Percentiles rank a stretch among this genome's conserved stretches.
Conservation (phyloP, 2,329 filamentous ascomycete species). For the Colletotrichum tamarilloi region DNA sequence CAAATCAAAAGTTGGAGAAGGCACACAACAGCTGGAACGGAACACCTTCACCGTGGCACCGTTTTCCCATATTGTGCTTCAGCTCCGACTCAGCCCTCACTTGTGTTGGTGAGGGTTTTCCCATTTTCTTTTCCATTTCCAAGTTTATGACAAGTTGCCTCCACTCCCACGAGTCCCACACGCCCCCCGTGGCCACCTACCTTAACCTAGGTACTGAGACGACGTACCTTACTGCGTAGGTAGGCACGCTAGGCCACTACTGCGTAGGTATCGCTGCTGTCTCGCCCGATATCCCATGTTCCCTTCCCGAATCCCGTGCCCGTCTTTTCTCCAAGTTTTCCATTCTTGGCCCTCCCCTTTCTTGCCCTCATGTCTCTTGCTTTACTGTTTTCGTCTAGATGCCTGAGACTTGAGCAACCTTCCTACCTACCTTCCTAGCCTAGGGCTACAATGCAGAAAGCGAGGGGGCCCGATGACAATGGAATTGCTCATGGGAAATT, state of each 20-base stretch:
- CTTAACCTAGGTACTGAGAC: not conserved
- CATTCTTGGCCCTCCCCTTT: not conserved
- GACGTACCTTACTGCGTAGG: no score
- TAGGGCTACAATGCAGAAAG: not conserved
- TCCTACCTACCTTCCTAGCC: not conserved
- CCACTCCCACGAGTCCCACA: not conserved
- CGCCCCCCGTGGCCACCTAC: not conserved
- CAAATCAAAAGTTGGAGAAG: no score
- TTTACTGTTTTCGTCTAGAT: not conserved
- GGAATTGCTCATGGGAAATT: conserved; percentile 2
- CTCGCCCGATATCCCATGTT: not conserved
- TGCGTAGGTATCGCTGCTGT: not conserved
- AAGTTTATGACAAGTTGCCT: not conserved
- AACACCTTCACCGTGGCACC: not conserved
- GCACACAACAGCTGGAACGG: not conserved
- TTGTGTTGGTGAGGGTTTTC: not conserved
- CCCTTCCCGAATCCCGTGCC: not conserved
- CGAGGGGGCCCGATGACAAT: not conserved
- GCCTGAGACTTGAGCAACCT: not conserved
- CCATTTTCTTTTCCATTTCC: not conserved
- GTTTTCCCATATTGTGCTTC: not conserved
- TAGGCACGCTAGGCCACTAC: no score
- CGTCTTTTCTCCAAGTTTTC: conserved; percentile 1
- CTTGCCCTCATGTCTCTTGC: not conserved
- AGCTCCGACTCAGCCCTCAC: not conserved